Base-by-base conservation (phyloP, 2,329 filamentous ascomycete species). In the Cladosporium sp. region DNA sequence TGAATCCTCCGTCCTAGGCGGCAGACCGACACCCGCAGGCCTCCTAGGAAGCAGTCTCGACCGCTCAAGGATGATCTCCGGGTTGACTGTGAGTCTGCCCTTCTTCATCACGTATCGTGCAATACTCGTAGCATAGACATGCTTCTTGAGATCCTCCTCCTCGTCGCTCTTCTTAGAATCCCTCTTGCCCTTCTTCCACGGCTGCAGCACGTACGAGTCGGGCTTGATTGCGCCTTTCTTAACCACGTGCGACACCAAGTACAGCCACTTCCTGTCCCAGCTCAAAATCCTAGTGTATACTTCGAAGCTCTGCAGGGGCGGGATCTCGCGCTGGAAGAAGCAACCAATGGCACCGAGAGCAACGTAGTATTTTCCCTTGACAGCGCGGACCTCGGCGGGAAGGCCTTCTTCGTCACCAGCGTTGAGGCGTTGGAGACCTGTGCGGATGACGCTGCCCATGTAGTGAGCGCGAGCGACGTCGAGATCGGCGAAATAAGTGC, bases 401-500 rank as follows among this genome's bases (percentile, higher is more conserved):
- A 78, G 69, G 3, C 75, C 76, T 32, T 72, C 73, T 59, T 76
- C 70, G 63, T 78, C 76, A 14, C 77, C 77, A 14, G 68, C 61
- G 47, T 78, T 76, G 18, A 78, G 68, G 14, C 76, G 68, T 2
- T 75, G 75, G 44, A 84, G 80, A 2, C 78, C 82, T 21, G 78
- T 80, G 15, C 81, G 78, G 41, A 84, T 78, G 0, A 85, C 71
- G 1, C 78, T 78, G 8, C 88, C 90, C 63, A 96, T 87, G 10
- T 95, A 86, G 70, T 96, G 91, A 0, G 91, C 91, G 65, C 95
- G 90, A 47, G 90, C 88, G 67, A 94, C 86, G 78, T 96, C 93
- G 70, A 96, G 87, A 78, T 96, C 92, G 70, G 88, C 83, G 76
- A 96, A 96, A 82, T 96, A 96, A 34, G 93, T 96, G 72, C 86